Base-by-base conservation (phyloP, 1,284 basidiomycete species). In the Porogramme epimiltina region DNA sequence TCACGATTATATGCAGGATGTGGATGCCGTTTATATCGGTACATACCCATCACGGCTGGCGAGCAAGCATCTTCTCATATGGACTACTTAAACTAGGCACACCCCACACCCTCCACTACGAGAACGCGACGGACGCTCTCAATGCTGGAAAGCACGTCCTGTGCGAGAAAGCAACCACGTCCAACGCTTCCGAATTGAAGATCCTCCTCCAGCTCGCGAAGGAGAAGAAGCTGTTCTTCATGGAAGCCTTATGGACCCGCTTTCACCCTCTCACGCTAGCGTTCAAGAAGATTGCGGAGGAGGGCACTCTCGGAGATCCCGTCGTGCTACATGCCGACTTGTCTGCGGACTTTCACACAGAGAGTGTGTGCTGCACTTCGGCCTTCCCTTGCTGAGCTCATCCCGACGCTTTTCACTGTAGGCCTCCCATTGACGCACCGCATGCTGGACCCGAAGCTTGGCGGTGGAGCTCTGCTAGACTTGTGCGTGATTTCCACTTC, bases 181-280 rank as follows among this genome's bases (percentile, higher is more conserved):
- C 71, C 47, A 89, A 88, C 62, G 72, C 74, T 4, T 77, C 83
- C 4, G 87, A 91, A 61, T 73, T 88, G 20, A 76, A 82, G 39
- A 81, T 85, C 45, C 77, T 96, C 26, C 70, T 92, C 20, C 69
- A 73, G 8, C 79, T 92, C 20, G 93, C 94, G 0, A 87, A 85
- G 66, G 80, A 89, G 67, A 76, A 87, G 60, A 80, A 84, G 13
- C 77, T 92, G 2, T 95, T 95, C 75, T 82, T 95, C 62, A 94
- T 95, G 92, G 93, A 94, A 71, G 92, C 86, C 2, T 77, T 92
- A 68, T 89, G 85, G 87, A 92, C 89, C 8, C 77, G 89, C 24
- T 92, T 91, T 73, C 85, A 87, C 51, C 89, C 89, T 4, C 75
- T 89, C 51, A 73, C 76, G 6, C 61, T 75, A n/a, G 87, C 86